Evolutionary conservation across 2,329 filamentous ascomycete genomes (phyloP).

Genomic region (Ceratocystis lukuohia): DNA sequence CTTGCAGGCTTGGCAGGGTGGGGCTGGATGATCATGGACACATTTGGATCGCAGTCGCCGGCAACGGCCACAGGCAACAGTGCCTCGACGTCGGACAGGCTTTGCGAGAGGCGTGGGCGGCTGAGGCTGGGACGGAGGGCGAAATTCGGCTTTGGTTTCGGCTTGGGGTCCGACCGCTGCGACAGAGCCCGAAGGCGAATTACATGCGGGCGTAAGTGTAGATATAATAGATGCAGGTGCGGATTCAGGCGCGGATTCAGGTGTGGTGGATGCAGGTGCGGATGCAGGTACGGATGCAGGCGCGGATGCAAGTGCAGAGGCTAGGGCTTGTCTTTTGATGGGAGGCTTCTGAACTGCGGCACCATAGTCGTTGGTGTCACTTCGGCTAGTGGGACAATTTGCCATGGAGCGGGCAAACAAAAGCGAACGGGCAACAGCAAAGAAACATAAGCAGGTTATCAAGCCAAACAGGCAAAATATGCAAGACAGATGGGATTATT

Average conservation of each 20-base stretch:
- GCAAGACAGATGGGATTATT: background rate
- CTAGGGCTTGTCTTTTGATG: background rate
- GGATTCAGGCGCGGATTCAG: background rate
- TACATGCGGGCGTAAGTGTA: no score
- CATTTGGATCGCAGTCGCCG: slow-evolving; percentile 23
- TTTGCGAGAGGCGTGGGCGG: background rate
- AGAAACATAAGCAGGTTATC: background rate
- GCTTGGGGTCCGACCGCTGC: background rate
- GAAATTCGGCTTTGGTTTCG: background rate
- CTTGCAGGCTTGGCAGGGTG: slow-evolving; percentile 22
- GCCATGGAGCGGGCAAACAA: background rate
- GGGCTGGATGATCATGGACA: slow-evolving; percentile 19
- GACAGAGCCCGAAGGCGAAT: background rate
- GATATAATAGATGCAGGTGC: background rate
- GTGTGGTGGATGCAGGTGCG: background rate
- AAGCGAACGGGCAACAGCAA: background rate
- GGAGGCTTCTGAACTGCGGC: background rate
- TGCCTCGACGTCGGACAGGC: slow-evolving; percentile 20
- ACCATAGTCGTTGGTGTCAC: background rate
- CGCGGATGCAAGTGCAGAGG: background rate
- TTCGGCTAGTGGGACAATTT: background rate
- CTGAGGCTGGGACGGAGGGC: background rate
- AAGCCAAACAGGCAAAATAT: slow-evolving; percentile 8
- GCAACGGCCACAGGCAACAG: slow-evolving; percentile 23
- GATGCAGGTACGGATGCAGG: background rate